Evolutionary conservation across 2,329 filamentous ascomycete genomes (phyloP).

Genomic region (Pseudovirgaria hyperparasitica): DNA sequence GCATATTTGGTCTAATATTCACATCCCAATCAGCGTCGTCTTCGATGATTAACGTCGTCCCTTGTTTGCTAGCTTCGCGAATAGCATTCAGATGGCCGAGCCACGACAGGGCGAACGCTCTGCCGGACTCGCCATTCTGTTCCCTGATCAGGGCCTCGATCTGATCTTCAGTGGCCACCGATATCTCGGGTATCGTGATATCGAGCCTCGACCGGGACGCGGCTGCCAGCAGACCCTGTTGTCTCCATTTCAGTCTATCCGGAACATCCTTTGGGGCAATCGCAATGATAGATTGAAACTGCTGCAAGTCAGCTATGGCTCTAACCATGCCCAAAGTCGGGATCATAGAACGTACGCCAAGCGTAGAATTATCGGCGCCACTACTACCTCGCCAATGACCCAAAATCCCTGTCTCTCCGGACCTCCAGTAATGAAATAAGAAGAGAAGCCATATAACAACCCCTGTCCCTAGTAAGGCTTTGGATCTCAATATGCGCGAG

Average conservation of each 20-base stretch:
- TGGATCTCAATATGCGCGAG: no score
- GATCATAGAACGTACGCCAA: constrained; percentile 1
- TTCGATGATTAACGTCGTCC: constrained; percentile 8
- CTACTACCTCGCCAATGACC: no score
- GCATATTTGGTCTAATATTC: constrained; percentile 10
- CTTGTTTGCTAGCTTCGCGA: constrained; percentile 1
- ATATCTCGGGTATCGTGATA: constrained; percentile 3
- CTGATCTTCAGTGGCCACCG: constrained; percentile 1
- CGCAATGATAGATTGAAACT: constrained; percentile 6
- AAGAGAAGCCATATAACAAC: no score
- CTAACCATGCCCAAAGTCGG: constrained; percentile 1
- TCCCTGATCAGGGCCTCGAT: constrained; percentile 1
- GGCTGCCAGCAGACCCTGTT: constrained; percentile 5
- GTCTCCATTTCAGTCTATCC: constrained; percentile 3
- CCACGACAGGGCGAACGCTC: constrained; percentile 4
- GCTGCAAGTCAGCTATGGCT: neutral
- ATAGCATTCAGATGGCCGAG: constrained; percentile 7
- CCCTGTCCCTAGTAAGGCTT: no score
- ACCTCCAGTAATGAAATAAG: no score
- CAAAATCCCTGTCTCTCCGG: no score
- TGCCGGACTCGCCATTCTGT: neutral
- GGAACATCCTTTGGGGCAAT: constrained; percentile 2
- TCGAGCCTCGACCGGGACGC: constrained; percentile 5
- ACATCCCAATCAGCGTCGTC: constrained; percentile 10
- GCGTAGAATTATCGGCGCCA: constrained; percentile 1